Percentiles rank a stretch among this genome's conserved stretches.
Evolutionary conservation across 345 rosid genomes (phyloP).

Genomic region (Eucalyptus curtisii): DNA sequence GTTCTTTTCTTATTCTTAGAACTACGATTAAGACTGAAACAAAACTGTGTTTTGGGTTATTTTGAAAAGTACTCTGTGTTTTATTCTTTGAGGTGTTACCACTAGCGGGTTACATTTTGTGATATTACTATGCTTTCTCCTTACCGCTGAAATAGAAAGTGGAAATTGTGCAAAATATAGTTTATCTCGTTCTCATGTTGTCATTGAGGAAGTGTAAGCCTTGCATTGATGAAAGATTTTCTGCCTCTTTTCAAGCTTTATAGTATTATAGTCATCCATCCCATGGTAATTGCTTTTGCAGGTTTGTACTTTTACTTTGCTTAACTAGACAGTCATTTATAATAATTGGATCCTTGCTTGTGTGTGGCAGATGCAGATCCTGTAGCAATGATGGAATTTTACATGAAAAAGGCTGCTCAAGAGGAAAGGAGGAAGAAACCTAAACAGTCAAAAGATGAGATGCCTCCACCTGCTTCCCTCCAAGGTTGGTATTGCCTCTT

Average conservation of each 20-base stretch:
- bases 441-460: slow-evolving; percentile 93
- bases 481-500: slow-evolving; percentile 39
- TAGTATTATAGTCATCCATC: not conserved
- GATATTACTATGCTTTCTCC: not conserved
- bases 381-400: slow-evolving; percentile 96
- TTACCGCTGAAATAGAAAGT: not conserved
- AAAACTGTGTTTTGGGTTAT: not conserved
- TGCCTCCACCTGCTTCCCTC: slow-evolving; percentile 96
- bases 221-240: not conserved
- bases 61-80: not conserved
- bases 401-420: slow-evolving; percentile 93
- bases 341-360: not conserved
- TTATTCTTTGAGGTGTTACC: not conserved
- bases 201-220: not conserved
- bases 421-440: slow-evolving; percentile 93
- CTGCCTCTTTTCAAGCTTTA: not conserved
- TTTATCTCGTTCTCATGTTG: not conserved
- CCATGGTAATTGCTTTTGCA: not conserved
- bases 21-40: not conserved
- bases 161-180: not conserved
- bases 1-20: not conserved
- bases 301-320: not conserved
- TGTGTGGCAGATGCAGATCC: slow-evolving; percentile 46
- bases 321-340: not conserved
- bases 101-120: not conserved